Base-by-base conservation (phyloP, 2,329 filamentous ascomycete species). In the Hymenoscyphus albidus region DNA sequence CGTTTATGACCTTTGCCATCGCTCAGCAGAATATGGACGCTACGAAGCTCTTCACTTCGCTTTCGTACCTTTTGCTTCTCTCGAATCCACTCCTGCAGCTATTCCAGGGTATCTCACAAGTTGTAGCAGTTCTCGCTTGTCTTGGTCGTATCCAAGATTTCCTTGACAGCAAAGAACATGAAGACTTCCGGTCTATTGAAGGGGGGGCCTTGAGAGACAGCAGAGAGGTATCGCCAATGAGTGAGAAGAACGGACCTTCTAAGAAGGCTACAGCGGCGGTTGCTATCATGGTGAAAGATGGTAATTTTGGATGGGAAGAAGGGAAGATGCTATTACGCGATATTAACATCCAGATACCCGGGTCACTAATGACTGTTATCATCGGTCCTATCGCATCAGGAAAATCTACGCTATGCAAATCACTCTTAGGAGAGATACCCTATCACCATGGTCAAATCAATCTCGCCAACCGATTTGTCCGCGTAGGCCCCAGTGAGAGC, bases 331-430 rank as follows among this genome's bases (percentile, higher is more conserved):
- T 27, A 2, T 18, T 66, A 16, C 12, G 58, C 16, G 40, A 62
- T 14, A 48, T 64, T 42, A 62, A 64, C 48, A 6, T 59, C 16
- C 32, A 13, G 2, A 62, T 64, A 6, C 40, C 44, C 12, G 22
- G 2, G n/a, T 57, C 58, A 2, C 14, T 32, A 2, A 27, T 66
- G 9, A 64, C 64, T n/a, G 62, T 66, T 6, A 42, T 66, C 18
- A 42, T 66, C 27, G 55, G 82, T 13, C 81, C 82, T 16, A 80
- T 82, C 32, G 82, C 80, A 5, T 82, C 79, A 65, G 82, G 82
- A 3, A 85, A 84, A 65, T 83, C 82, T 22, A 82, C 81, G 4
- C 69, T 85, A 4, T 74, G 81, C 5, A 79, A 80, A 63, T 74
- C 76, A 18, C 69, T 82, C 16, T 75, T 82, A 0, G 79, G 80